Percentiles rank a stretch among this genome's conserved stretches.
Conservation (phyloP, 1,284 basidiomycete genomes). For the Leccinum griseonigrum region DNA sequence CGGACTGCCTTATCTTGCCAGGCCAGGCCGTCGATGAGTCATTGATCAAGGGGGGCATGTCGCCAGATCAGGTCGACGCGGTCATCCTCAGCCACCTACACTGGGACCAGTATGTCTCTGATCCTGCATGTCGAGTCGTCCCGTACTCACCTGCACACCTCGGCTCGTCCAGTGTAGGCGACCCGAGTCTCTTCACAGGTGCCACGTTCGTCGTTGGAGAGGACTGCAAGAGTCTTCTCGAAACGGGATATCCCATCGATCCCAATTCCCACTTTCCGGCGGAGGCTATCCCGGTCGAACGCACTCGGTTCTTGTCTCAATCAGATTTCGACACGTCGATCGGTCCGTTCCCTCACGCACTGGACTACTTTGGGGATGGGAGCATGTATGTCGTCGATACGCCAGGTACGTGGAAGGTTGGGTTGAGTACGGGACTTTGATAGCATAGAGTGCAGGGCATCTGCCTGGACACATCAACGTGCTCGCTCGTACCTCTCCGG, state of each 20-base stretch:
- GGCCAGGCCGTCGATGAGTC: conserved; percentile 46
- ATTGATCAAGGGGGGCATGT: conserved; percentile 44
- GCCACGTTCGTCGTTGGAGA: conserved; percentile 45
- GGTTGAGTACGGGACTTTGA: not conserved
- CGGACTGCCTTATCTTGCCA: conserved; percentile 32
- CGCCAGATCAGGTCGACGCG: conserved; percentile 39
- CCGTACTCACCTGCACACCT: not conserved
- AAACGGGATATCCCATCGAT: conserved; percentile 40
- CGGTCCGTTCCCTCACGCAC: conserved; percentile 48
- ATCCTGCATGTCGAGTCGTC: conserved; percentile 13
- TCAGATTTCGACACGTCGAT: conserved; percentile 37
- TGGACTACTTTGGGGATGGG: conserved; percentile 56
- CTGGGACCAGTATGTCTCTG: conserved; percentile 31
- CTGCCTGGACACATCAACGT: conserved; percentile 36
- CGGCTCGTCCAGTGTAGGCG: conserved; percentile 33
- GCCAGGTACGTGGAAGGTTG: conserved; percentile 23
- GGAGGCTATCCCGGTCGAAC: conserved; percentile 39
- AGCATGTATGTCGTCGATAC: conserved; percentile 53
- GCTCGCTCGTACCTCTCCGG: conserved; percentile 50
- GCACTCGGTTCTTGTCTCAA: conserved; percentile 36
- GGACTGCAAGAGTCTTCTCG: conserved; percentile 33
- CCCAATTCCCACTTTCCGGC: conserved; percentile 34
- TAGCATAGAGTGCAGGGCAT: conserved; percentile 3
- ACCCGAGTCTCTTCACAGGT: conserved; percentile 41
- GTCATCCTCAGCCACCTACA: conserved; percentile 51